A percentile compares a stretch with the other conserved stretches of the same genome.
Conservation (phyloP, 352 stramenopile species). For the Globisporangium sylvaticum region DNA sequence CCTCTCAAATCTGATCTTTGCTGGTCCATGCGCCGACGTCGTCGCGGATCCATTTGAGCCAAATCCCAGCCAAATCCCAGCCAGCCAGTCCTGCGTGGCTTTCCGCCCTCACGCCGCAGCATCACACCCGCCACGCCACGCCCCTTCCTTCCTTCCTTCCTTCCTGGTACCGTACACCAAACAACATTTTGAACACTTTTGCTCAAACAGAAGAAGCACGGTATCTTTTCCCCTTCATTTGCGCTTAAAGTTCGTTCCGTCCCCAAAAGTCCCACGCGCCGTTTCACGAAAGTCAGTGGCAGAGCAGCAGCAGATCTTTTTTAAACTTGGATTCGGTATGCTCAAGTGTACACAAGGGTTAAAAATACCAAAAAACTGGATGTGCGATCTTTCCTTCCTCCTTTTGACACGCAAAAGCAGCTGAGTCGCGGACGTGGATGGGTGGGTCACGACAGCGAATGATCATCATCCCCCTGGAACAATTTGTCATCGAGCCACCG, state of each 20-base stretch:
- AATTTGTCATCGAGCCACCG: background rate
- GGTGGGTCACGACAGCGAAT: background rate
- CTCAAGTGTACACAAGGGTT: background rate
- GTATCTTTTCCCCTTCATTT: background rate
- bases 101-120: background rate
- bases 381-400: slow-evolving; percentile 3
- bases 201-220: background rate
- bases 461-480: slow-evolving; percentile 11
- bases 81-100: background rate
- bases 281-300: slow-evolving; percentile 4
- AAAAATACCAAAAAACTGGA: slow-evolving; percentile 1
- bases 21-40: background rate
- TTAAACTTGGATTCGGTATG: background rate
- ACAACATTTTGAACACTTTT: background rate
- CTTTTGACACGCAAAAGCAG: slow-evolving; percentile 8
- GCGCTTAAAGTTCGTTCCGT: slow-evolving; percentile 7
- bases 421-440: slow-evolving; percentile 6
- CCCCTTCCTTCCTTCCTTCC: background rate
- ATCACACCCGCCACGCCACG: background rate
- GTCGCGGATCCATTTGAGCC: background rate
- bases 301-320: slow-evolving; percentile 8
- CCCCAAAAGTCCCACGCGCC: slow-evolving; percentile 16
- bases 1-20: slow-evolving; percentile 4
- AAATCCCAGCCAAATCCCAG: background rate
- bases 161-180: background rate